A percentile compares a stretch with the other conserved stretches of the same genome.
Evolutionary conservation across 1,284 basidiomycete genomes (phyloP).

Genomic region (Ustilago tritici): DNA sequence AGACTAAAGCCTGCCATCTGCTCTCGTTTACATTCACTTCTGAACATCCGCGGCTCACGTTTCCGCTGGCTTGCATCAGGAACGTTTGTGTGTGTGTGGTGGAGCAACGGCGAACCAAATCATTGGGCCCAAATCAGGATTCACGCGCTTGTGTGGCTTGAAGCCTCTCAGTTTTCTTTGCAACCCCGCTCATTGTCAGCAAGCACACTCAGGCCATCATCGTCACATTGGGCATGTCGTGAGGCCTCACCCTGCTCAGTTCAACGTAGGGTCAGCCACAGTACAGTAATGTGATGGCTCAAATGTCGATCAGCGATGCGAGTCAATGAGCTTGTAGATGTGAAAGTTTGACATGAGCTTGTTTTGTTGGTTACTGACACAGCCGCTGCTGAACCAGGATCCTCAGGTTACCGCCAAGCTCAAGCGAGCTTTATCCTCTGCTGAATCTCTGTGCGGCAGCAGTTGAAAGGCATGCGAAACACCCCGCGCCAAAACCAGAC

Average conservation of each 20-base stretch:
- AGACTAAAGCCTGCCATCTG: too few relatives aligned
- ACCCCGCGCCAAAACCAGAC: background rate
- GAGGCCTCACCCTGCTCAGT: background rate
- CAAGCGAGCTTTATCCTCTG: background rate
- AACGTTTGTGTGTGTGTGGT: background rate
- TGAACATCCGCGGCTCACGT: slow-evolving; percentile 3
- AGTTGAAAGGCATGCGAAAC: background rate
- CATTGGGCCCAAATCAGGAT: background rate
- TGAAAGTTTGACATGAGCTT: background rate
- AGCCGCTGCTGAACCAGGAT: background rate
- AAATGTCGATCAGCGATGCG: background rate
- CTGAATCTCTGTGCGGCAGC: too few relatives aligned
- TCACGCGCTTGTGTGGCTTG: slow-evolving; percentile 10
- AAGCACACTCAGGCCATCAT: background rate
- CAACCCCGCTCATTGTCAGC: slow-evolving; percentile 1
- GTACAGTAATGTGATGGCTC: background rate
- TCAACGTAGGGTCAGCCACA: background rate
- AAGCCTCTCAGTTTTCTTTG: background rate
- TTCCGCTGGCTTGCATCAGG: slow-evolving; percentile 1
- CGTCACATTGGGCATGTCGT: background rate
- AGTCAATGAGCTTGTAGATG: background rate
- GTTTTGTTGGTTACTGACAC: background rate
- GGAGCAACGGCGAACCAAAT: background rate
- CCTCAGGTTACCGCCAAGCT: background rate
- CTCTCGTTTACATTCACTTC: background rate